Evolutionary conservation across 2,329 filamentous ascomycete species (phyloP), one percentile per base, ranked within the genome.

Genomic region (Cadophora sp.): DNA sequence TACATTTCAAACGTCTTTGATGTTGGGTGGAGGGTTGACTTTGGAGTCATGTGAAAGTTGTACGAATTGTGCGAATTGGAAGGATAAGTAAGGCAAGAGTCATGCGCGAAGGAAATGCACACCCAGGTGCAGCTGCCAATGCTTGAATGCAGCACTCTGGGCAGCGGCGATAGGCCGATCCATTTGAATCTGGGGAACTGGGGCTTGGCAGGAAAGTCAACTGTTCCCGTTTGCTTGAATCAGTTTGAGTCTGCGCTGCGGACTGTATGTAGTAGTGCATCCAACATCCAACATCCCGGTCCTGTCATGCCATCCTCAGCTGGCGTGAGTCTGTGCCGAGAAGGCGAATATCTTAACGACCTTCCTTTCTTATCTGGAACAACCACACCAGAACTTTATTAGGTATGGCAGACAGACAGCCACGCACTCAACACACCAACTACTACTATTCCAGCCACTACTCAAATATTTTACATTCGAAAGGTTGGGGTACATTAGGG

Each of bases 111-210:
- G 55, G 27, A 30, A 27, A 58, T 24, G 33, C 20, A 33, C 20
- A 43, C 20, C 16, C 13, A 22, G 36, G 14, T 27, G 55, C 55
- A 58, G 55, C 36, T 53, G 36, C 55, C 55, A 58, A 43, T 58
- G 55, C 55, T 58, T 24, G 55, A 43, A 24, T 41, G 55, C 55
- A 24, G 55, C 33, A 39, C 20, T 20, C 33, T 58, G n/a, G 55
- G 20, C 16, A 58, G n/a, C 36, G 20, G 33, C 55, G n/a, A 58
- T 56, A 56, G 53, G 53, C 24, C 13, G 53, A 56, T n/a, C 33
- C 30, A 60, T 60, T 5, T 45, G 27, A 30, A 60, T 60, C 58
- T 48, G 58, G 58, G 58, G 41, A 60, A 60, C 58, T 20, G 16
- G 8, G 11, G n/a, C 58, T 60, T 47, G 58, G 58, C 43, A 33